phyloP scores from a whole-genome alignment of 768 basidiomycete genomes.

The Phaffia australis region DNA sequence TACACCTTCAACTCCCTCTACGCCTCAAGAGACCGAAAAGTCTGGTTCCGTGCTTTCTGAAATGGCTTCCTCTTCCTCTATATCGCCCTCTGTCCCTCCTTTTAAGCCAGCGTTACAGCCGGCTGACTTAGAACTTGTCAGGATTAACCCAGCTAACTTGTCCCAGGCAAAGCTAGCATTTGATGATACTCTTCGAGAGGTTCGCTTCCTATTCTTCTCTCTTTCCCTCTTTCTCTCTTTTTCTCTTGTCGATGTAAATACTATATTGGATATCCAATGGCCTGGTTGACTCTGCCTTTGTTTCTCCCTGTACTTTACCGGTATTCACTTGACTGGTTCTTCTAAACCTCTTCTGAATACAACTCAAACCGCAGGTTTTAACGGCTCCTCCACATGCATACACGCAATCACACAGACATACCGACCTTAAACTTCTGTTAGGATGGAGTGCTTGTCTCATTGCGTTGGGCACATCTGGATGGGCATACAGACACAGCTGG shows the following conservation, averaged over 20 bases:
- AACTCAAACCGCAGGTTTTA: not conserved
- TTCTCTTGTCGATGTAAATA: too few species aligned
- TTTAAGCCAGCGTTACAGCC: too few species aligned
- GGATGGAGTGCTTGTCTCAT: slow-evolving; percentile 80
- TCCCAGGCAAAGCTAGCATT: slow-evolving; percentile 48
- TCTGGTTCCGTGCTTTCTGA: too few species aligned
- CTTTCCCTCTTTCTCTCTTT: too few species aligned
- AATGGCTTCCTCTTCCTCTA: too few species aligned
- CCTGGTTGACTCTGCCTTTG: not conserved
- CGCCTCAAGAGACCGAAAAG: too few species aligned
- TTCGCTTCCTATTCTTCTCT: slow-evolving; percentile 41
- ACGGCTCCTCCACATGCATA: slow-evolving; percentile 45
- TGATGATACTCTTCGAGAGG: slow-evolving; percentile 84
- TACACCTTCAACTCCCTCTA: too few species aligned
- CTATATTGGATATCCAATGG: too few species aligned
- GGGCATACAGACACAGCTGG: slow-evolving; percentile 72
- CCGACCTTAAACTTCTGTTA: slow-evolving; percentile 72
- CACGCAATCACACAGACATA: slow-evolving; percentile 74
- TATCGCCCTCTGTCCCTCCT: too few species aligned
- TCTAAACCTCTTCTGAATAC: not conserved
- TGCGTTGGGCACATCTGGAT: slow-evolving; percentile 57
- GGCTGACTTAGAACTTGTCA: slow-evolving; percentile 37
- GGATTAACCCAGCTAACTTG: slow-evolving; percentile 48
- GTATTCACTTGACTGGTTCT: not conserved
- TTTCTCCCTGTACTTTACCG: not conserved